Evolutionary conservation across 768 basidiomycete genomes (phyloP).

Genomic region (Mycena leptocephala): DNA sequence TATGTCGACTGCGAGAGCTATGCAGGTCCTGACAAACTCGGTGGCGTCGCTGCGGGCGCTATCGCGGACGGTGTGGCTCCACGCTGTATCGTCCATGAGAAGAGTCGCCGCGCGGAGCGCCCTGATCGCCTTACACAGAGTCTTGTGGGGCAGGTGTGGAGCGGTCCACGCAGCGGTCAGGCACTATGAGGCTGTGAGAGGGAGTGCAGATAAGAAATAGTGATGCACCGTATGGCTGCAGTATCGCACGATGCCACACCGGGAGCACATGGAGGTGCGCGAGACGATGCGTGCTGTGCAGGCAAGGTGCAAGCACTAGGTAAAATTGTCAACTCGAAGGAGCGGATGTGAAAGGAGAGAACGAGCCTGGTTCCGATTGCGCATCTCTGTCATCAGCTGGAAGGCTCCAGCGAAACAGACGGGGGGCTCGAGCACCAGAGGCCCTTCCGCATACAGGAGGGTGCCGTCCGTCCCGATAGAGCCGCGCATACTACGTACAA

Average conservation of each 20-base stretch:
- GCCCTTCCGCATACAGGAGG: background rate
- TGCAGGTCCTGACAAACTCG: conserved; percentile 5
- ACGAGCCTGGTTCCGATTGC: conserved; percentile 21
- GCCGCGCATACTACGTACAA: conserved; percentile 12
- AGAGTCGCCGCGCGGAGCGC: conserved; percentile 2
- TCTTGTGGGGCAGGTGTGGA: conserved; percentile 15
- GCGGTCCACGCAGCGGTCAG: conserved; percentile 15
- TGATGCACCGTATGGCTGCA: conserved; percentile 3
- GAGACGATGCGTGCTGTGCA: conserved; percentile 1
- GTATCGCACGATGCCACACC: conserved; percentile 19
- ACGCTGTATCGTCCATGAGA: conserved; percentile 5
- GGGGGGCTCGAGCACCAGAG: background rate
- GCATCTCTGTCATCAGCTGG: conserved; percentile 13
- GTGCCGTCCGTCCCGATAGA: conserved; percentile 12
- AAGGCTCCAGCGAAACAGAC: background rate
- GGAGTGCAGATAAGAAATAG: background rate
- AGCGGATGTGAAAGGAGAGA: conserved; percentile 1
- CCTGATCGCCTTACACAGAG: conserved; percentile 18
- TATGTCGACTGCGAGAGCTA: background rate
- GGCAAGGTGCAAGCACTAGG: conserved; percentile 6
- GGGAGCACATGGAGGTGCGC: conserved; percentile 13
- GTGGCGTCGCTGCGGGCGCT: background rate
- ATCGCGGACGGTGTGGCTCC: conserved; percentile 21
- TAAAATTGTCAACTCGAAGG: background rate
- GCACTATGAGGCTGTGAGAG: conserved; percentile 15